phyloP scores from a whole-genome alignment of 2,329 filamentous ascomycete species.

The Ophiosphaerella korrae region DNA sequence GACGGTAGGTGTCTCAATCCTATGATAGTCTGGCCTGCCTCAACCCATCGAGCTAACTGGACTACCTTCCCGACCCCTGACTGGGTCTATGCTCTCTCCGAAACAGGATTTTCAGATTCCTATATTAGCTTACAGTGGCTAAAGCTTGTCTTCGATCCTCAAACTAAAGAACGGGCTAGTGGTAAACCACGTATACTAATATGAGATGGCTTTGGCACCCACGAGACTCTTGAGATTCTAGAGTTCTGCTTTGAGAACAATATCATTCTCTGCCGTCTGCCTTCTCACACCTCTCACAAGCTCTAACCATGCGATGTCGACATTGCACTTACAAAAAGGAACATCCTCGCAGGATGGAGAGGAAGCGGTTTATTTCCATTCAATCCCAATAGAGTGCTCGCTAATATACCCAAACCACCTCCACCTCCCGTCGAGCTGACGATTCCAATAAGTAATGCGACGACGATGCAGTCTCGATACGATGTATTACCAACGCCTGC shows the following conservation, averaged over 20 bases:
- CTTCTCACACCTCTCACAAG: not conserved
- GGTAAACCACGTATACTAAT: not conserved
- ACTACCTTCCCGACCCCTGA: too few relatives aligned
- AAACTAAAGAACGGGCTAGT: too few relatives aligned
- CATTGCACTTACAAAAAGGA: conserved; percentile 28
- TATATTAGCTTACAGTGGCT: too few relatives aligned
- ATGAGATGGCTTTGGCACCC: not conserved
- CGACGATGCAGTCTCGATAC: not conserved
- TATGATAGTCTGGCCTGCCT: conserved; percentile 20
- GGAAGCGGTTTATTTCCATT: conserved; percentile 32
- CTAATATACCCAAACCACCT: not conserved
- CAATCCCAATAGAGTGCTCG: conserved; percentile 37
- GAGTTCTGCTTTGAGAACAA: not conserved
- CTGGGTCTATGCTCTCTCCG: not conserved
- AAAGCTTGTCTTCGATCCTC: too few relatives aligned
- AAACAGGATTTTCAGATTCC: too few relatives aligned
- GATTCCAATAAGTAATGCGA: not conserved
- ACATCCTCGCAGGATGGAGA: conserved; percentile 33
- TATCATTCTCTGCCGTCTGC: not conserved
- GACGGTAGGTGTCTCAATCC: conserved; percentile 22
- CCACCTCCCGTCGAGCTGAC: not conserved
- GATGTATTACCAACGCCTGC: too few relatives aligned
- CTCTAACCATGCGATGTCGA: not conserved
- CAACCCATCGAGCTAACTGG: not conserved
- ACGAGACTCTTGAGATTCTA: not conserved